Evolutionary conservation across 2,329 filamentous ascomycete species (phyloP).

Genomic region (Cladosporium sp.): DNA sequence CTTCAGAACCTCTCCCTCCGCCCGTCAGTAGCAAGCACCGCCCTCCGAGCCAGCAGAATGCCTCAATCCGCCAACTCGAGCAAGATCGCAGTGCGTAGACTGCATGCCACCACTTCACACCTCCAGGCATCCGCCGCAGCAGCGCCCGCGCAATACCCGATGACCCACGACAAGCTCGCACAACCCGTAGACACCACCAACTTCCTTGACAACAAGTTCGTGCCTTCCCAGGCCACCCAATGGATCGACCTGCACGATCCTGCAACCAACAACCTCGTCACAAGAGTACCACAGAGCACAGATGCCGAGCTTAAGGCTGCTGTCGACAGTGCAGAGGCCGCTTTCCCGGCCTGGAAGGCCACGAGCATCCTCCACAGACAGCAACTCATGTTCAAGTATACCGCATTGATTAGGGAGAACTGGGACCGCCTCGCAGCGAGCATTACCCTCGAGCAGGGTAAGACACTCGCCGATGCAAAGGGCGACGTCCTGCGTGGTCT

Average conservation of each 20-base stretch:
- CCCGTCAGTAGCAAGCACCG: conserved; percentile 31
- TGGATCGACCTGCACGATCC: conserved; percentile 80
- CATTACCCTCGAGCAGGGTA: conserved; percentile 84
- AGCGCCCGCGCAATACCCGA: conserved; percentile 58
- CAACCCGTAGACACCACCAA: conserved; percentile 68
- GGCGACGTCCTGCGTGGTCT: conserved; percentile 77
- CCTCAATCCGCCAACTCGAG: conserved; percentile 32
- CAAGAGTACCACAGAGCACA: conserved; percentile 76
- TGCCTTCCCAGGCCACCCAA: conserved; percentile 60
- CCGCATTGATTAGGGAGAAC: conserved; percentile 72
- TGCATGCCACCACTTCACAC: conserved; percentile 54
- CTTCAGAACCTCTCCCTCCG: conserved; percentile 37
- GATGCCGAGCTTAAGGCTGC: conserved; percentile 70
- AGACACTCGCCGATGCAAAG: conserved; percentile 77
- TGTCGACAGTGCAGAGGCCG: conserved; percentile 69
- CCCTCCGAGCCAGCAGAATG: conserved; percentile 33
- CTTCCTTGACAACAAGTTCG: conserved; percentile 77
- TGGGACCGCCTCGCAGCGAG: conserved; percentile 80
- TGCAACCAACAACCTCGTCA: conserved; percentile 80
- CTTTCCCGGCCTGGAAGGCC: conserved; percentile 67
- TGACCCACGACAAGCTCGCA: conserved; percentile 65
- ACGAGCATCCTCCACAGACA: conserved; percentile 70
- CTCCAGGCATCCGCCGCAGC: conserved; percentile 46
- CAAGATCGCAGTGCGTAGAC: conserved; percentile 39
- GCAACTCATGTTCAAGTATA: conserved; percentile 85